Evolutionary conservation across 352 stramenopile genomes (phyloP), one percentile per base, ranked within the genome.

Genomic region (Lagenidium giganteum): DNA sequence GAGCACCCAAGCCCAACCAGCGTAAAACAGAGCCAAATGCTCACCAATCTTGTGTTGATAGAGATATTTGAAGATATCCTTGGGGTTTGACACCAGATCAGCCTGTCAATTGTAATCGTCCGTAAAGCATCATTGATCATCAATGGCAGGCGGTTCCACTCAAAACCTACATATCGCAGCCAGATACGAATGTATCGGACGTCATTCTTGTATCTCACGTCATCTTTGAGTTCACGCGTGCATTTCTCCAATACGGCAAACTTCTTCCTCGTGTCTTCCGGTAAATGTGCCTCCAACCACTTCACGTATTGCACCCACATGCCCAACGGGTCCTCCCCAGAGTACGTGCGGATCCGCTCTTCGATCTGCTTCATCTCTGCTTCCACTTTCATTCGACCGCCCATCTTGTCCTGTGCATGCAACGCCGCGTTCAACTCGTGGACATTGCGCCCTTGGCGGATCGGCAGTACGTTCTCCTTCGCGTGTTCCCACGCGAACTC

Each of bases 31-130:
- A 2, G 82, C 78, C 3, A 92, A 63, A 9, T 68, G 62, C 50
- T 90, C 77, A 13, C 82, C 82, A 26, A 94, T 92, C 42, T 87
- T 89, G 64, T 89, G 89, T 43, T 83, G 69, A 55, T 92, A 90
- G 32, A 94, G 51, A 43, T 87, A 94, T 51, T 88, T 90, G 60
- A 94, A 94, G 49, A 94, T 89, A 30, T 94, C 82, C 47, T 89
- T 87, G 0, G 82, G 82, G 42, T 94, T 92, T 2, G 75, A 84
- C 26, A 91, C 78, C 44, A 90, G 54, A 42, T 94, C 82, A 31
- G 79, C 79, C 82, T 94, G 57, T 28, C 14, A 34, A 3, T 55
- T n/a, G 31, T 13, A 49, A 30, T n/a, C n/a, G n/a, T n/a, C n/a
- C n/a, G n/a, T n/a, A n/a, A n/a, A n/a, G n/a, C n/a, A n/a, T n/a